Evolutionary conservation across 805 yeast genomes (phyloP).

Genomic region (Yarrowia sp.): DNA sequence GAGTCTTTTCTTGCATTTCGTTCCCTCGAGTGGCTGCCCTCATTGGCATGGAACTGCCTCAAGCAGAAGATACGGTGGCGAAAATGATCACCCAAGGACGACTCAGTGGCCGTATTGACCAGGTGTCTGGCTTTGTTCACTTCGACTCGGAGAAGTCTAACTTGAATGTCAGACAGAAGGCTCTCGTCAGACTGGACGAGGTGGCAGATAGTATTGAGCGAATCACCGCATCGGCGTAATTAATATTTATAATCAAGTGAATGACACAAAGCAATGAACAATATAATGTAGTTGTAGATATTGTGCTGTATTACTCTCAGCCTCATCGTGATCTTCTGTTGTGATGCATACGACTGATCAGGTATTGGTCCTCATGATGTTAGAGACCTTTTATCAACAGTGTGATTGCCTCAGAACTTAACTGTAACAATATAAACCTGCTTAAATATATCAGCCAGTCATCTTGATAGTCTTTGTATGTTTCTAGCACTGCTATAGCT

Average conservation of each 20-base stretch:
- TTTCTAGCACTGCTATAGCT: no score
- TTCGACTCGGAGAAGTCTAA: conserved; percentile 21
- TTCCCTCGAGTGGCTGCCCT: conserved; percentile 34
- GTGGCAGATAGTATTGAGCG: conserved; percentile 9
- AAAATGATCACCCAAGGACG: conserved; percentile 38
- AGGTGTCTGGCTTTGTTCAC: conserved; percentile 34
- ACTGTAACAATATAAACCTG: no score
- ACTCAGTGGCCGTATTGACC: conserved; percentile 37
- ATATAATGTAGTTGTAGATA: no score
- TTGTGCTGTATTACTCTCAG: no score
- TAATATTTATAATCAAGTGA: neutral
- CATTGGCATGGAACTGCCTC: conserved; percentile 32
- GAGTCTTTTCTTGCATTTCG: conserved; percentile 35
- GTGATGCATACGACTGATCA: no score
- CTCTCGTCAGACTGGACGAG: conserved; percentile 8
- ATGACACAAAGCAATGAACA: neutral
- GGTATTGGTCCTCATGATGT: no score
- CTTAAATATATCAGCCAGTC: no score
- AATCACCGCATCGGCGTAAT: neutral
- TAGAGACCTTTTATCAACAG: no score
- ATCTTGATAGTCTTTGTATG: no score
- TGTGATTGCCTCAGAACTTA: no score
- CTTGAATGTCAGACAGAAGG: neutral
- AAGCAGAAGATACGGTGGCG: conserved; percentile 36
- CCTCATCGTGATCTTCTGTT: no score